A percentile compares a stretch with the other conserved stretches of the same genome.
Evolutionary conservation across 352 stramenopile species (phyloP).

Genomic region (Globisporangium solare): DNA sequence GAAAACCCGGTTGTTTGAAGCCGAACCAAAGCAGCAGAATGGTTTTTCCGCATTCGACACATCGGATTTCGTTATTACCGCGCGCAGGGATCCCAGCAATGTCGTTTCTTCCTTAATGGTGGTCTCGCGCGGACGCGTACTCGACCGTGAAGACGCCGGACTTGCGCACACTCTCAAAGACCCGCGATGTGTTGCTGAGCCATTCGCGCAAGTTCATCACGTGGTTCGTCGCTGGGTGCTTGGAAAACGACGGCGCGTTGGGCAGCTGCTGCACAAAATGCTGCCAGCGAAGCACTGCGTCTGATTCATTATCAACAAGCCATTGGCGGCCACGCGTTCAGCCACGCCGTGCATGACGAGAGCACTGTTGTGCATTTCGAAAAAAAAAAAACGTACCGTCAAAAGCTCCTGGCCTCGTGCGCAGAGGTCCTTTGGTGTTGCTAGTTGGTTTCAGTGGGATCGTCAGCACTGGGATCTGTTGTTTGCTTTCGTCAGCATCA

Average conservation of each 20-base stretch:
- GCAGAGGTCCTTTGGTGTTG: background rate
- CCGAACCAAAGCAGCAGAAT: too few species aligned
- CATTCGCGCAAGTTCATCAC: constrained; percentile 66
- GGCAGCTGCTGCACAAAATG: constrained; percentile 15
- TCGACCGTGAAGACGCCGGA: constrained; percentile 53
- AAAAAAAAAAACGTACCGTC: constrained; percentile 29
- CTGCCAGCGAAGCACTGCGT: constrained; percentile 10
- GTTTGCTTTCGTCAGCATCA: constrained; percentile 13
- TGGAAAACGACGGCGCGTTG: constrained; percentile 18
- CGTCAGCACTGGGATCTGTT: constrained; percentile 12
- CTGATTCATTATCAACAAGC: background rate
- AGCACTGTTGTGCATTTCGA: constrained; percentile 6
- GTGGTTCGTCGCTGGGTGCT: constrained; percentile 8
- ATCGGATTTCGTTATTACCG: too few species aligned
- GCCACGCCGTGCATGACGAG: background rate
- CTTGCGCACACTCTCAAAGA: constrained; percentile 70
- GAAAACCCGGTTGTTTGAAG: too few species aligned
- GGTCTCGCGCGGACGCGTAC: constrained; percentile 31
- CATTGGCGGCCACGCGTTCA: background rate
- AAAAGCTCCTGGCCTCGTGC: constrained; percentile 24
- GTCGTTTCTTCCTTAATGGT: constrained; percentile 25
- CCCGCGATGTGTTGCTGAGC: constrained; percentile 61
- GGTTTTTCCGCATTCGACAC: too few species aligned
- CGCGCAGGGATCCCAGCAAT: background rate
- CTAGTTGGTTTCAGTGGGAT: constrained; percentile 5